Base-by-base conservation (phyloP, 78 protist genomes). In the Monosiga brevicollis region DNA sequence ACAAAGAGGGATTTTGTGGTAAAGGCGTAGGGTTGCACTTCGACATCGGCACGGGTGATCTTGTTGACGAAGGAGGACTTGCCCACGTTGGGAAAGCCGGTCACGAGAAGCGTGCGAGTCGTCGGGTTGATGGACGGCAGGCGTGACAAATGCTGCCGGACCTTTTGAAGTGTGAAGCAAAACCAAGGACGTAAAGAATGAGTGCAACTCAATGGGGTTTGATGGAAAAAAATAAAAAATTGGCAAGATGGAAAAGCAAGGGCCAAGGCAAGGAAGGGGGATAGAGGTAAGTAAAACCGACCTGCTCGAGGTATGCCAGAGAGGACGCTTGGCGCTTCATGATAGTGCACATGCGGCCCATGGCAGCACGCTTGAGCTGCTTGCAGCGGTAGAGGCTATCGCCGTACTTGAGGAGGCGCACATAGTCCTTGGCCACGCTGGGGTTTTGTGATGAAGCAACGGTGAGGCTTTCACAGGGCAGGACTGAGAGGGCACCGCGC, bases 21-120 rank as follows among this genome's bases (percentile, higher is more conserved):
- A 93, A 98, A 98, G 24, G 99, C 98, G 87, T 97, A 97, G 41
- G 98, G 97, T 87, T 98, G 99, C 10, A 98, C 99, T n/a, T 98
- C 99, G 41, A 96, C 98, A 36, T 97, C 91, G 24, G 99, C 99
- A 20, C 98, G 89, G 2, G 99, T 96, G 42, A 97, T 37, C 81
- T 87, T 88, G 93, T 98, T 98, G 92, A 98, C 93, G 82, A 97
- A 94, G 34, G 93, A 79, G 25, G 96, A 90, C 89, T 98, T 98
- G 73, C 99, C 99, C 36, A 97, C 99, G 84, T 97, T 98, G 80
- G 99, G 99, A 89, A 72, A 91, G 41, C 97, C 98, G 29, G 89
- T 76, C 74, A 96, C 36, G 24, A 98, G 75, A n/a, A 98, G 78
- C 1, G 99, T 98, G 79, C 97, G 95, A 1, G 97, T 94, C 86